Evolutionary conservation across 2,329 filamentous ascomycete species (phyloP), one percentile per base, ranked within the genome.

Genomic region (Ceratocystiopsis minuta): DNA sequence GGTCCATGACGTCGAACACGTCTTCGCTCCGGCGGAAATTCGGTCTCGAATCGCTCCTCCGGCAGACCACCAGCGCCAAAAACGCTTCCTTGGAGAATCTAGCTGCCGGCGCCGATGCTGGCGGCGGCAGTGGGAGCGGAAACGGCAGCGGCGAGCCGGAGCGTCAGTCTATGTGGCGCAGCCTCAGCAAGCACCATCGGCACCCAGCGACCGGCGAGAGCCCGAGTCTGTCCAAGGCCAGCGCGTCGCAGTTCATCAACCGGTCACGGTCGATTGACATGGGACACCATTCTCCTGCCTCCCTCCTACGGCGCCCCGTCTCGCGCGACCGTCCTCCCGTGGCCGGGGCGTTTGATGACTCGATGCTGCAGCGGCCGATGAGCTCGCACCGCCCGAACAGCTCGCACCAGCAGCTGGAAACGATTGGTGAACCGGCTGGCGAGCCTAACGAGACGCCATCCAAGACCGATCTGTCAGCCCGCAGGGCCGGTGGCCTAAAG

Each of bases 21-120:
- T 93, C 87, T 6, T 94, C 86, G 0, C 67, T 95, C 24, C 70
- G 86, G 38, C 79, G 78, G 54, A 83, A 86, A 49, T 86, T 94
- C 54, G 86, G 85, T 1, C 78, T 92, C 46, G 77, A 86, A 44
- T 75, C 67, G 3, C 59, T 92, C 28, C 68, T 84, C 34, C 73
- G 83, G 43, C 80, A 90, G 51, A 86, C 82, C 53, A 86, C 81
- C 63, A 88, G 80, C 56, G 71, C 68, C 40, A 15, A 28, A 28
- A 43, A 32, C 28, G 35, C 42, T 1, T 44, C 33, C 0, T 18
- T 44, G 7, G 44, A 48, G 18, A 39, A 31, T 28, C 41, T 41
- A 18, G 42, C 34, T 2, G 40, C 35, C 20, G 34, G 24, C 16
- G 38, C 12, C 6, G 24, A 9, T 15, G 31, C 28, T 15, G 20